Conservation (phyloP, 1,139 yeast genomes). For the Candida mesenterica region DNA sequence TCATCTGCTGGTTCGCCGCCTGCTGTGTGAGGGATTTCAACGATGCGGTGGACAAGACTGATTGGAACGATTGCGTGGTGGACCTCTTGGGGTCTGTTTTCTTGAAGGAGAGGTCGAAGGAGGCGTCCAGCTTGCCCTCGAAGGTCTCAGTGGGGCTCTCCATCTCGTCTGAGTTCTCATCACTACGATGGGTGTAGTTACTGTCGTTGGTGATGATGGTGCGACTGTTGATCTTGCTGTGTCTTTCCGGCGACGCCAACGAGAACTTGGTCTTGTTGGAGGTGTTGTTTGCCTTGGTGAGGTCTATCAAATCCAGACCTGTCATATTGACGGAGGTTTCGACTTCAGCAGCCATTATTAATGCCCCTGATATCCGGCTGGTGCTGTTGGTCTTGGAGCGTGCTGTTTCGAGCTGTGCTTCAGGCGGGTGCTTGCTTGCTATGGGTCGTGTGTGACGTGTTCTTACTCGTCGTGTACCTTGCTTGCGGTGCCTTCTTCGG, state of each 20-base stretch:
- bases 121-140: conserved; percentile 6
- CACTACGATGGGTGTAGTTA: background rate
- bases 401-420: no score
- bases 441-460: no score
- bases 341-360: background rate
- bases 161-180: conserved; percentile 3
- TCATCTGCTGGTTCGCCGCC: background rate
- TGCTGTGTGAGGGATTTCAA: conserved; percentile 44
- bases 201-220: background rate
- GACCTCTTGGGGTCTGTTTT: conserved; percentile 52
- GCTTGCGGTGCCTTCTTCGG: no score
- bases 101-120: conserved; percentile 43
- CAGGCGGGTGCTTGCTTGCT: no score
- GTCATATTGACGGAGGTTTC: background rate
- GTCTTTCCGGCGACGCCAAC: conserved; percentile 5
- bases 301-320: background rate
- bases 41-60: conserved; percentile 62
- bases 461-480: no score
- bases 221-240: background rate
- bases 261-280: conserved; percentile 5
- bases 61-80: conserved; percentile 61
- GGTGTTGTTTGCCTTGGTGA: conserved; percentile 2
- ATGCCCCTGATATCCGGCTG: no score
- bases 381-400: no score
- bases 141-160: conserved; percentile 3